phyloP scores from a whole-genome alignment of 805 yeast species.

The Schwanniomyces pseudopolymorphus region DNA sequence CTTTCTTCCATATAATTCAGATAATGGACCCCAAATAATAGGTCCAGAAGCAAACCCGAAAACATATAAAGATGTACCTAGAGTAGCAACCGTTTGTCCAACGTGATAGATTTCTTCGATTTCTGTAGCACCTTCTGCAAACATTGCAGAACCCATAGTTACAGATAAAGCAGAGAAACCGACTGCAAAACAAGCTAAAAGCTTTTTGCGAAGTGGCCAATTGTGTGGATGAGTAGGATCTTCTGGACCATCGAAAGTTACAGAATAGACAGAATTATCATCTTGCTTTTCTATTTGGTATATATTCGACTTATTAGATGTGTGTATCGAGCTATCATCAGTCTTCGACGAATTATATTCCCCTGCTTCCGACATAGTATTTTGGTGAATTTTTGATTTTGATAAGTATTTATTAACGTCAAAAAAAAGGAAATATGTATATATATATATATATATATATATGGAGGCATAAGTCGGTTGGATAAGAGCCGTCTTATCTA shows the following conservation, averaged over 20 bases:
- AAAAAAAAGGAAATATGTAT: too few relatives aligned
- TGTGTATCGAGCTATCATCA: too few relatives aligned
- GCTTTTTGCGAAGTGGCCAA: constrained; percentile 49
- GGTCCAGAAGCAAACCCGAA: constrained; percentile 95
- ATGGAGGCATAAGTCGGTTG: too few relatives aligned
- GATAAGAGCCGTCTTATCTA: too few relatives aligned
- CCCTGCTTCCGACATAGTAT: too few relatives aligned
- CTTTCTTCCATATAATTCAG: constrained; percentile 37
- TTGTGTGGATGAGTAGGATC: constrained; percentile 84
- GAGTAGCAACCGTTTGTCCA: constrained; percentile 64
- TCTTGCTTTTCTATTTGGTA: too few relatives aligned
- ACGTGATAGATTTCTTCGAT: constrained; percentile 54
- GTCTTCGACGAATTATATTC: too few relatives aligned
- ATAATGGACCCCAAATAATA: constrained; percentile 62
- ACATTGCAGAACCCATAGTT: constrained; percentile 83
- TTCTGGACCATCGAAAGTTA: constrained; percentile 71
- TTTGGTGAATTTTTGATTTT: too few relatives aligned
- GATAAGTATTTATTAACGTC: too few relatives aligned
- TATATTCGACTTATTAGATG: too few relatives aligned
- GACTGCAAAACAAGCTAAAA: constrained; percentile 22
- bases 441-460: too few relatives aligned
- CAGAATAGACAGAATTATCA: constrained; percentile 55
- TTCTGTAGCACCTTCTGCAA: constrained; percentile 57
- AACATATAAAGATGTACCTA: constrained; percentile 80
- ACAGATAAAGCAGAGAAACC: constrained; percentile 40